Evolutionary conservation across 1,284 basidiomycete species (phyloP), one percentile per base, ranked within the genome.

Genomic region (Phellopilus nigrolimitatus): DNA sequence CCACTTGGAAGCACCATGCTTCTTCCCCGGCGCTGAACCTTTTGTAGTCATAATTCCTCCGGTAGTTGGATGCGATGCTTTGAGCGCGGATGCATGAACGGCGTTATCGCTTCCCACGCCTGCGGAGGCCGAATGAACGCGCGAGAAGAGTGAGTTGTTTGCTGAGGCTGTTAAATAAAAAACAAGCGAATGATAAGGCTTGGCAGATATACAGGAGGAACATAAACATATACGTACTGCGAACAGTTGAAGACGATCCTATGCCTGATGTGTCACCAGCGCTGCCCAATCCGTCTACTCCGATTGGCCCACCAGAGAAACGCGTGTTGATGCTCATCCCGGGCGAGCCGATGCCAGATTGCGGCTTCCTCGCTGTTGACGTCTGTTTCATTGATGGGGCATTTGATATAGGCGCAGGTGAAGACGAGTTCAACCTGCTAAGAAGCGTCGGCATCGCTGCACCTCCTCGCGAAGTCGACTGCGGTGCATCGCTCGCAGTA

Each of bases 381-480:
- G 15, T 28, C 41, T n/a, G 41, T 17, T 2, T 27, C n/a, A 12
- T 28, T 15, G 41, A 43, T n/a, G 41, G 30, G 22, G n/a, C 34
- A 15, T 7, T 17, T 15, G 34, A 15, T 3, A 15, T 8, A 8
- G 13, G 27, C 12, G 41, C 8, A 8, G 24, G 9, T 12, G 46
- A 10, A 12, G 36, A 24, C n/a, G 46, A 7, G 13, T 37, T 17
- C 51, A 78, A 57, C 13, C 75, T 71, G 58, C 70, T 72, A 9
- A 77, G 62, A 22, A 76, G 62, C 25, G 75, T 73, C 19, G 71
- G 74, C 27, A 58, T 53, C 42, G 53, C 47, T 27, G 60, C 62
- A 48, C 56, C 52, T 41, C 60, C 62, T 51, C 54, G 28, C 28
- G 12, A 12, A 6, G 12, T 6, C 30, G 28, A 17, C 22, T 30